Evolutionary conservation across 129 eudicot species (phyloP).

Genomic region (Ambrosia artemisiifolia): DNA sequence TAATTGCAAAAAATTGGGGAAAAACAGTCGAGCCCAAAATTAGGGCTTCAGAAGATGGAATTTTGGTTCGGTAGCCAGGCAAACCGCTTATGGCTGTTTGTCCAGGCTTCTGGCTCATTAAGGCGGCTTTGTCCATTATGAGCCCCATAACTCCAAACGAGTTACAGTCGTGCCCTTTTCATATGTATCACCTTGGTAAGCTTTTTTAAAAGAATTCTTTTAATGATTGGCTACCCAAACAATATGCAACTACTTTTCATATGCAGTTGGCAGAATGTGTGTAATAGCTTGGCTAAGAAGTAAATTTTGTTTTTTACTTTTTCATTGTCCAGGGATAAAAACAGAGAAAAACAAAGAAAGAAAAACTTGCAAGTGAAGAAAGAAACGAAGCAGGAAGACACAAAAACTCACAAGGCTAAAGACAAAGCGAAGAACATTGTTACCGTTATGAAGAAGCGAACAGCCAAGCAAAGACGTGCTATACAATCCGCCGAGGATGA

Average conservation of each 20-base stretch:
- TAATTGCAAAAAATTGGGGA: not conserved
- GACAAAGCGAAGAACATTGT: constrained; percentile 17
- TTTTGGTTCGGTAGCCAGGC: not conserved
- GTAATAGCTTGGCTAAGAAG: not conserved
- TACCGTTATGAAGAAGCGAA: constrained; percentile 57
- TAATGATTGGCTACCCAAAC: not conserved
- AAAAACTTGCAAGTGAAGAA: constrained; percentile 63
- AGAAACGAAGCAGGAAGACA: constrained; percentile 40
- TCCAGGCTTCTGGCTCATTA: not conserved
- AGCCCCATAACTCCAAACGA: not conserved
- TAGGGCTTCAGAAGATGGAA: not conserved
- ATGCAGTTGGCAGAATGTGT: not conserved
- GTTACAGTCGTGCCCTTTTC: not conserved
- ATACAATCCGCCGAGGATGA: constrained; percentile 77
- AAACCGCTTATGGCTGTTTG: too few species aligned
- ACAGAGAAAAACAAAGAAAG: constrained; percentile 88
- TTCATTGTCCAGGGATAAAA: constrained; percentile 62
- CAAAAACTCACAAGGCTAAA: constrained; percentile 48
- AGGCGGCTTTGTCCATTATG: not conserved
- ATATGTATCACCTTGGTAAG: not conserved
- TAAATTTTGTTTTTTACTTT: not conserved
- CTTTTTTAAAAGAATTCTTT: not conserved
- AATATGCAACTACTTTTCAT: not conserved
- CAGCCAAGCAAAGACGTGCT: constrained; percentile 91
- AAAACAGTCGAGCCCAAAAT: not conserved